Evolutionary conservation across 148 eudicot species (phyloP).

Genomic region (Rhododendron mucronatum): DNA sequence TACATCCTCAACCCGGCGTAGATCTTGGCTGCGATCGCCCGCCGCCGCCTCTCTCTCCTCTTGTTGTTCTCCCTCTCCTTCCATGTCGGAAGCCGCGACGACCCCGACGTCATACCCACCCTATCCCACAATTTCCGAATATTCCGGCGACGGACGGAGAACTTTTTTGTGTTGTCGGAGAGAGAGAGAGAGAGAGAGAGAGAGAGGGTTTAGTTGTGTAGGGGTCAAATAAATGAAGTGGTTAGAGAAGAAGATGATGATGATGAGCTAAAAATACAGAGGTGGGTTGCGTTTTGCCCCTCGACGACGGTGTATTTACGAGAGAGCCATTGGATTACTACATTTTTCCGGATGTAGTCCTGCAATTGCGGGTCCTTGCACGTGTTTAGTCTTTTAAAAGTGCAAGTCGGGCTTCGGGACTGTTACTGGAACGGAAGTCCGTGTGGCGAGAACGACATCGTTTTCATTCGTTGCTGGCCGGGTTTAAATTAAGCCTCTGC

Average conservation of each 20-base stretch:
- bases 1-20: constrained; percentile 76
- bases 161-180: neutral
- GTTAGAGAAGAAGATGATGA: neutral
- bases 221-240: constrained; percentile 4
- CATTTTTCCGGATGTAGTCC: neutral
- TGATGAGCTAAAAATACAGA: constrained; percentile 12
- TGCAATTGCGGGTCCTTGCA: constrained; percentile 36
- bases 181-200: neutral
- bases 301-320: constrained; percentile 16
- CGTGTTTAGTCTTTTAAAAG: constrained; percentile 42
- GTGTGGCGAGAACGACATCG: neutral
- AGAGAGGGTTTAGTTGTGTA: neutral
- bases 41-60: constrained; percentile 74
- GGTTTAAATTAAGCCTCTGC: too few species aligned
- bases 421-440: neutral
- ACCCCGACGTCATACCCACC: constrained; percentile 54
- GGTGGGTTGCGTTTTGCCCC: neutral
- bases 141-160: neutral
- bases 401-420: constrained; percentile 1
- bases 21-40: constrained; percentile 97
- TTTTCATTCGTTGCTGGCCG: too few species aligned
- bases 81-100: constrained; percentile 89
- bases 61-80: constrained; percentile 90
- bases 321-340: constrained; percentile 20
- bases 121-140: too few species aligned